Percentiles rank a stretch among this genome's conserved stretches.
Evolutionary conservation across 1,284 basidiomycete species (phyloP).

Genomic region (Irpex sp.): DNA sequence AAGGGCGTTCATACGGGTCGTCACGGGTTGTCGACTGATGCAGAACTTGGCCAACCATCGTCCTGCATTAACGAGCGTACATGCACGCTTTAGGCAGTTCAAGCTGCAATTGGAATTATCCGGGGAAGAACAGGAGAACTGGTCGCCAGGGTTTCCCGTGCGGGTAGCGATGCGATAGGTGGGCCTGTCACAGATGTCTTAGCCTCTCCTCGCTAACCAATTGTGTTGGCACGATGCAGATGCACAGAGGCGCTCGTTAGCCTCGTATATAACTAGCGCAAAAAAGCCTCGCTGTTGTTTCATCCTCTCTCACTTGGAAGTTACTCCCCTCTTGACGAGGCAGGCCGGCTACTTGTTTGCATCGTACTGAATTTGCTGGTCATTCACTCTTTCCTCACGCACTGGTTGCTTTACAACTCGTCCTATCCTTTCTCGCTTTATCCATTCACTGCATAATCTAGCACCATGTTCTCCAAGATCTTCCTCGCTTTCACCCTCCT

Average conservation of each 20-base stretch:
- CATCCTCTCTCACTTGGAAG: slow-evolving; percentile 7
- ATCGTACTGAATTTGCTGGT: slow-evolving; percentile 6
- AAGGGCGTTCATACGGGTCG: no score
- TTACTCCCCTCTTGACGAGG: slow-evolving; percentile 14
- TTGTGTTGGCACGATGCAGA: neutral
- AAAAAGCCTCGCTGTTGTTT: neutral
- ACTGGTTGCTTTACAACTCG: neutral
- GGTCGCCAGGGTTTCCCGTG: neutral
- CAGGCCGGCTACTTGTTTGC: slow-evolving; percentile 4
- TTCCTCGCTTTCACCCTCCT: slow-evolving; percentile 5
- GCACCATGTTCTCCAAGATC: slow-evolving; percentile 23
- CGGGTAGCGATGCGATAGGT: neutral
- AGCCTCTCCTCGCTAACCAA: neutral
- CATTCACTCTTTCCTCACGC: slow-evolving; percentile 4
- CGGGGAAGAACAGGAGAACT: neutral
- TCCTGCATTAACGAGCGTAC: neutral
- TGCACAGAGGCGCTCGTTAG: neutral
- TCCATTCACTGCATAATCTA: neutral
- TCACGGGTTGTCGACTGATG: no score
- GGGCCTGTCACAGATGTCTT: neutral
- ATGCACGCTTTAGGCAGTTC: neutral
- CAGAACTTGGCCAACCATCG: neutral
- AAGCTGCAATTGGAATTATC: neutral
- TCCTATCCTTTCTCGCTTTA: slow-evolving; percentile 5
- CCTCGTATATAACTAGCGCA: slow-evolving; percentile 4